A percentile compares a stretch with the other conserved stretches of the same genome.
These are phyloP conservation scores for Populus tremula DNA, from an alignment of 345 rosid species.

Conservation along the genomic window DNA sequence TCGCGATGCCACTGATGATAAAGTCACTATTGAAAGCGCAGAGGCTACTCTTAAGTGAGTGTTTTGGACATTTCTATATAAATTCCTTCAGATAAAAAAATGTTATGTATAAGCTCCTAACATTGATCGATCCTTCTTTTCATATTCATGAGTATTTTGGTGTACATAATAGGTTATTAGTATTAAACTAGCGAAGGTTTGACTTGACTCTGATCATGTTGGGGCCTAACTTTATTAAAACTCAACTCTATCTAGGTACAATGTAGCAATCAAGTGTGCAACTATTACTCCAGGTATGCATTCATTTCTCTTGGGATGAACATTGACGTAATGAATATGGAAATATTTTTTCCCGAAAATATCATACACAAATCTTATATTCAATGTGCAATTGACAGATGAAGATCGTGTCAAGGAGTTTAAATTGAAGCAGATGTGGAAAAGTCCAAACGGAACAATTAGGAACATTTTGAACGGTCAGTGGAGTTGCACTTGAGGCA, in stretches of 20 bases:
- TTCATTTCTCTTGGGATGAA: neutral
- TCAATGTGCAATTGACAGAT: conserved; percentile 45
- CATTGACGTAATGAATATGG: neutral
- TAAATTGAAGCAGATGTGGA: conserved; percentile 92
- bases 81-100: neutral
- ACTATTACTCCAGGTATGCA: conserved; percentile 19
- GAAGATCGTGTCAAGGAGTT: conserved; percentile 91
- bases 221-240: neutral
- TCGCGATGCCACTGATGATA: conserved; percentile 27
- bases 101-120: neutral
- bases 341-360: neutral
- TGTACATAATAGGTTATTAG: neutral
- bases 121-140: neutral
- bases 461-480: conserved; percentile 92
- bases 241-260: conserved; percentile 11
- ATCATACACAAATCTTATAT: conserved; percentile 4
- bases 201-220: neutral
- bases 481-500: conserved; percentile 14
- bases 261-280: conserved; percentile 27
- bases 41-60: conserved; percentile 25
- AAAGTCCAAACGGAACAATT: conserved; percentile 93
- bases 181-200: neutral
- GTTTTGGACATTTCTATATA: neutral
- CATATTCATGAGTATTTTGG: neutral
- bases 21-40: conserved; percentile 24